Evolutionary conservation across 768 basidiomycete species (phyloP).

Genomic region (Pisolithus microcarpus): DNA sequence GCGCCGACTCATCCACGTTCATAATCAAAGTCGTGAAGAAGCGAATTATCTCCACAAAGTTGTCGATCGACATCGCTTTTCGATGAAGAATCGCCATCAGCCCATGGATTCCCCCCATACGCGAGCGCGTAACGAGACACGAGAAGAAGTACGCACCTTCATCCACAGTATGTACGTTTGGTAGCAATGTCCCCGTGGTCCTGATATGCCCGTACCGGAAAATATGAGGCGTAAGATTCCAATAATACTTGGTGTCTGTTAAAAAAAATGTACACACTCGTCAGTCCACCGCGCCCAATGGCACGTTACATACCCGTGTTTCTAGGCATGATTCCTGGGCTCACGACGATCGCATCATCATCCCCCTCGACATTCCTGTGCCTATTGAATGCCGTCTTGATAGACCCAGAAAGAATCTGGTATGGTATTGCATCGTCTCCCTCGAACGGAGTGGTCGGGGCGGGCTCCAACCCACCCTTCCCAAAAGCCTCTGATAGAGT

Average conservation of each 20-base stretch:
- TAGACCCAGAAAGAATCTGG: constrained; percentile 52
- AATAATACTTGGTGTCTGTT: constrained; percentile 42
- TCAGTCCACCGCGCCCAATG: too few species aligned
- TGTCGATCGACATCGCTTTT: constrained; percentile 42
- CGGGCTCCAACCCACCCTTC: constrained; percentile 49
- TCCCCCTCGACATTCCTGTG: constrained; percentile 35
- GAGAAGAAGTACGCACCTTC: constrained; percentile 45
- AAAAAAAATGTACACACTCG: background rate
- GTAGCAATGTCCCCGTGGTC: constrained; percentile 16
- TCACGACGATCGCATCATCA: constrained; percentile 31
- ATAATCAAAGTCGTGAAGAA: constrained; percentile 63
- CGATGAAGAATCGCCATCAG: background rate
- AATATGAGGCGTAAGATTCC: constrained; percentile 47
- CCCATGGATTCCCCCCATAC: too few species aligned
- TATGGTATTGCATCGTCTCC: constrained; percentile 30
- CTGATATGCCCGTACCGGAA: constrained; percentile 56
- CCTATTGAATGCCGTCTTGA: constrained; percentile 52
- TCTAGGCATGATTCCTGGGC: constrained; percentile 53
- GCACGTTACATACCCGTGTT: constrained; percentile 35
- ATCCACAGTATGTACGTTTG: constrained; percentile 60
- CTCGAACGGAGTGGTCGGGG: constrained; percentile 50
- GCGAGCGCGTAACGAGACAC: background rate
- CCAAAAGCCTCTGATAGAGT: constrained; percentile 43
- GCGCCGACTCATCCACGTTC: constrained; percentile 53
- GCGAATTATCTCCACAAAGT: constrained; percentile 55